These are phyloP conservation scores for Novymonas esmeraldas DNA, from an alignment of 208 protist genomes.

Conservation along the genomic window DNA sequence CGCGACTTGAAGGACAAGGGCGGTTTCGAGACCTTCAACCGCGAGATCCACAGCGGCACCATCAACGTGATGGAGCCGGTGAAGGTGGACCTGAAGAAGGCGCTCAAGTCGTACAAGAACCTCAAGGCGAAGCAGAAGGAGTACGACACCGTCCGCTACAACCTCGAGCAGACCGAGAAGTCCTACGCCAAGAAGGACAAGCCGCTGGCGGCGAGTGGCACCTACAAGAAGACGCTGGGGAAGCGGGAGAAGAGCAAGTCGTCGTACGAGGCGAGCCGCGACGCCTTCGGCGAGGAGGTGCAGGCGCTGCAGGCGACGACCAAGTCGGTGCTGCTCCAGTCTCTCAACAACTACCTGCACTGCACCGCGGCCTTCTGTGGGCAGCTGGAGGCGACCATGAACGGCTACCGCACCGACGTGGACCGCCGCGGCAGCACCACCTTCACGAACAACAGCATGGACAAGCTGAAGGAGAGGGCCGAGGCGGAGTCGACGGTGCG, in stretches of 20 bases:
- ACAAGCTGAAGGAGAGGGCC: constrained; percentile 36
- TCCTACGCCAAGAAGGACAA: constrained; percentile 77
- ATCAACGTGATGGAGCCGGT: constrained; percentile 32
- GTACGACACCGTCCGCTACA: constrained; percentile 54
- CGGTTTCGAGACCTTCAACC: constrained; percentile 56
- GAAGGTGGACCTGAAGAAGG: constrained; percentile 40
- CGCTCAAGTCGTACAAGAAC: constrained; percentile 38
- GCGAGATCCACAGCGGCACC: constrained; percentile 47
- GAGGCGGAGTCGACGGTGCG: constrained; percentile 26
- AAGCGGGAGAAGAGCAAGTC: constrained; percentile 50
- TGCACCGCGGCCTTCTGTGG: constrained; percentile 49
- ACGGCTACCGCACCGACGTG: constrained; percentile 48
- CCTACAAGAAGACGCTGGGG: constrained; percentile 50
- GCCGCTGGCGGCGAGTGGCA: constrained; percentile 43
- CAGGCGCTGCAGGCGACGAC: constrained; percentile 32
- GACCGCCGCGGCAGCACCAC: constrained; percentile 5
- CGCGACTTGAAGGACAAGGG: constrained; percentile 61
- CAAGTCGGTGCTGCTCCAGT: constrained; percentile 26
- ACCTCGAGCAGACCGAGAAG: constrained; percentile 61
- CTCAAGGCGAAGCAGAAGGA: constrained; percentile 44
- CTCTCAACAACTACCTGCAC: constrained; percentile 61
- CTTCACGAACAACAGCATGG: constrained; percentile 24
- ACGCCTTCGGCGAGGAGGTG: constrained; percentile 35
- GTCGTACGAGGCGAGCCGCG: constrained; percentile 38
- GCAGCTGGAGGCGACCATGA: constrained; percentile 55